Conservation (phyloP, 2,329 filamentous ascomycete genomes). For the Lizonia empirigonia region DNA sequence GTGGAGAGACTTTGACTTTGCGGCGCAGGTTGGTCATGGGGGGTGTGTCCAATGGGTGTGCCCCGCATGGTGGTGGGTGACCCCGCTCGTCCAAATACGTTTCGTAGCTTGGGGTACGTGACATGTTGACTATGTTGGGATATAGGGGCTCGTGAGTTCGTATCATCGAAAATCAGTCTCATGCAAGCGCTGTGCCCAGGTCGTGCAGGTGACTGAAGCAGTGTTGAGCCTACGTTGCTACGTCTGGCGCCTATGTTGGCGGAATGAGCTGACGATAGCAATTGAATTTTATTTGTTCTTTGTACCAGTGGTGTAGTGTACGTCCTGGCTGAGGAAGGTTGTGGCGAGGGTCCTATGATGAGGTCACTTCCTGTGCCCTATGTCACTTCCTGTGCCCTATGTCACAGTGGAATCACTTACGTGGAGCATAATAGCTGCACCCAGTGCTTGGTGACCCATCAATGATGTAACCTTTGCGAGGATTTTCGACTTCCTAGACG, state of each 20-base stretch:
- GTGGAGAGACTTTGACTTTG: not conserved
- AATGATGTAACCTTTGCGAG: not conserved
- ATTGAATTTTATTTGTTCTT: not conserved
- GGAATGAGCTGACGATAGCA: constrained; percentile 3
- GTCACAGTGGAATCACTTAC: constrained; percentile 2
- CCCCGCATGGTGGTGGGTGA: not conserved
- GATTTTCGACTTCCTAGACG: not conserved
- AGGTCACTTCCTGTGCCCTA: not conserved
- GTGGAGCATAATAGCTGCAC: not conserved
- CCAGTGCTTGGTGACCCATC: not conserved
- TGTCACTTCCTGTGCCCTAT: not conserved
- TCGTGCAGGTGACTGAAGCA: constrained; percentile 39
- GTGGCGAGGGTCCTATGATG: not conserved
- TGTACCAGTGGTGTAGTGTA: constrained; percentile 7
- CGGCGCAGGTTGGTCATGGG: not conserved
- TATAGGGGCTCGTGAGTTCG: constrained; percentile 9
- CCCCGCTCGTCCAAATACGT: constrained; percentile 26
- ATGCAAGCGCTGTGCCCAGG: constrained; percentile 36
- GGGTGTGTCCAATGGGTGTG: not conserved
- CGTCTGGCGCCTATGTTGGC: constrained; percentile 38
- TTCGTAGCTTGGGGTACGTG: constrained; percentile 34
- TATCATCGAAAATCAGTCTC: constrained; percentile 36
- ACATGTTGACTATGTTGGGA: not conserved
- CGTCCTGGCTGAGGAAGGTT: constrained; percentile 3
- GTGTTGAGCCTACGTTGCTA: constrained; percentile 17